Conservation (phyloP, 305 asterid species). For the Rubia tinctorum region DNA sequence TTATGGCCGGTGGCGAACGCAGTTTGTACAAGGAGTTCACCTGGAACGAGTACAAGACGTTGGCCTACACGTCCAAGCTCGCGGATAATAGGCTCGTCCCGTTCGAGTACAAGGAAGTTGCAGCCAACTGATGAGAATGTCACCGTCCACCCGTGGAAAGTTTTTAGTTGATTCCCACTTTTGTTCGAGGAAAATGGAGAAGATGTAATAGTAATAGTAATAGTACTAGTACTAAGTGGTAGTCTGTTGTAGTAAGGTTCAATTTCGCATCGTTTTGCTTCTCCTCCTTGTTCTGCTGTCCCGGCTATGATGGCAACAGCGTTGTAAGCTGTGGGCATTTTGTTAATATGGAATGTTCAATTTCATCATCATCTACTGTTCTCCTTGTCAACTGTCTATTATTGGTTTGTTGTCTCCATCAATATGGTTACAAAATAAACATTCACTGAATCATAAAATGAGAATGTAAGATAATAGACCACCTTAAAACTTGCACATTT, state of each 20-base stretch:
- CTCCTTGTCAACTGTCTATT: conserved; percentile 15
- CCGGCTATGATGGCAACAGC: background rate
- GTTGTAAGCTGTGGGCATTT: conserved; percentile 5
- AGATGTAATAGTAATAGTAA: no score
- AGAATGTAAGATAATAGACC: background rate
- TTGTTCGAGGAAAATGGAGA: background rate
- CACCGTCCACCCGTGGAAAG: no score
- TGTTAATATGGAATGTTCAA: conserved; percentile 18
- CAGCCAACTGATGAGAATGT: conserved; percentile 37
- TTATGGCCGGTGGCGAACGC: conserved; percentile 62
- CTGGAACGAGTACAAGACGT: conserved; percentile 77
- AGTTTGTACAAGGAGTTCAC: conserved; percentile 86
- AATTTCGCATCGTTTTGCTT: background rate
- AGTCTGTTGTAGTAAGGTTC: conserved; percentile 9
- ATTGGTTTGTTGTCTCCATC: conserved; percentile 13
- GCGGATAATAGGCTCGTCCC: conserved; percentile 64
- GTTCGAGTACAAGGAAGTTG: conserved; percentile 60
- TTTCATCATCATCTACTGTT: background rate
- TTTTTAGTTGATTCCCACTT: background rate
- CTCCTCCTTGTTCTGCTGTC: background rate
- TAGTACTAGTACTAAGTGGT: background rate
- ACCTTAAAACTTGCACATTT: background rate
- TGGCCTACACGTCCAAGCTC: conserved; percentile 54
- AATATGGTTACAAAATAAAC: background rate
- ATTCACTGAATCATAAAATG: conserved; percentile 11